Conservation (phyloP, 2,329 filamentous ascomycete species). For the Aspergillus sp. region DNA sequence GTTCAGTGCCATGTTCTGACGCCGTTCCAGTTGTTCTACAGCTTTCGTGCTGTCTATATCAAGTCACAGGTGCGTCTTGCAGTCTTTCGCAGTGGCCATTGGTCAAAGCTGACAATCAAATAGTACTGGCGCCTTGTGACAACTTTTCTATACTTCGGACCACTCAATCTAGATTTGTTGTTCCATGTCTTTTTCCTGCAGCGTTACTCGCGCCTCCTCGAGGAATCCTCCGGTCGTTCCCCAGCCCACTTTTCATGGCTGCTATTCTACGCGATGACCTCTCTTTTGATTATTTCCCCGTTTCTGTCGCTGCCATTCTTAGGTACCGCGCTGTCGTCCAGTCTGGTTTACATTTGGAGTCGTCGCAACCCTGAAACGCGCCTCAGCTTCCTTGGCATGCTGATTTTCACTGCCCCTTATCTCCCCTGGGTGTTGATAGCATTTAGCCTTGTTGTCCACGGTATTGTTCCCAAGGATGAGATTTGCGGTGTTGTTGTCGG, state of each 20-base stretch:
- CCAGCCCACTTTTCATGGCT: conserved; percentile 95
- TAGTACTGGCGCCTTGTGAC: conserved; percentile 96
- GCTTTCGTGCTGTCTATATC: conserved; percentile 82
- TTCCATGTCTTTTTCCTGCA: conserved; percentile 99
- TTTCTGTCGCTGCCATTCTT: conserved; percentile 89
- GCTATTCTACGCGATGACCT: conserved; percentile 75
- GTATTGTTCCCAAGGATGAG: conserved; percentile 87
- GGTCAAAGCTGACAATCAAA: conserved; percentile 6
- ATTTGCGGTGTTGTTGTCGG: conserved; percentile 92
- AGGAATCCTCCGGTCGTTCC: conserved; percentile 87
- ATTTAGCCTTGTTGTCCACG: conserved; percentile 88
- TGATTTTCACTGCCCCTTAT: conserved; percentile 91
- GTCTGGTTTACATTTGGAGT: conserved; percentile 96
- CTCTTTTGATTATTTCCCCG: conserved; percentile 76
- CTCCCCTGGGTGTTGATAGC: conserved; percentile 93
- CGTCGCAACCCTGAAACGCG: conserved; percentile 87
- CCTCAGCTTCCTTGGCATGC: conserved; percentile 79
- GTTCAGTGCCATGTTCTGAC: conserved; percentile 92
- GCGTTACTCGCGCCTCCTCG: conserved; percentile 88
- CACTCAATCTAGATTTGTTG: conserved; percentile 85
- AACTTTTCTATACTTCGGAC: conserved; percentile 96
- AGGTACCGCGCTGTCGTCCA: conserved; percentile 87
- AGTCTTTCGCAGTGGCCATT: not conserved
- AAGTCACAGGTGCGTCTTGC: conserved; percentile 79
- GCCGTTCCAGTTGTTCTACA: conserved; percentile 96